Evolutionary conservation across 2,329 filamentous ascomycete genomes (phyloP).

Genomic region (Anisogramma anomala): DNA sequence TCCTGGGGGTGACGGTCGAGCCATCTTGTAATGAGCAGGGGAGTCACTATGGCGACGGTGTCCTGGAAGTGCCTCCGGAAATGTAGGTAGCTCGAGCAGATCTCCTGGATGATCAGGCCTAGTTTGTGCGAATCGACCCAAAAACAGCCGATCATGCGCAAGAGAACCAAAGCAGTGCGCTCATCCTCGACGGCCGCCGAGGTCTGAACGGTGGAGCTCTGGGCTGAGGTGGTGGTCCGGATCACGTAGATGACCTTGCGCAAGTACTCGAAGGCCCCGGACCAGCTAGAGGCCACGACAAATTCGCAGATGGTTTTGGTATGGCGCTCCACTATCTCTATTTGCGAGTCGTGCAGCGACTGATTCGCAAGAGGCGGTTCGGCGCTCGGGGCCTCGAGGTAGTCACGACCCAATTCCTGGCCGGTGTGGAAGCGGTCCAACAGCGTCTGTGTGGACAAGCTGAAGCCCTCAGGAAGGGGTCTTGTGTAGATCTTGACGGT

Average conservation of each 20-base stretch:
- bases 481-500: conserved; percentile 44
- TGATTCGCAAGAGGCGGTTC: conserved; percentile 27
- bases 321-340: conserved; percentile 39
- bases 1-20: conserved; percentile 53
- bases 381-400: conserved; percentile 19
- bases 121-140: conserved; percentile 55
- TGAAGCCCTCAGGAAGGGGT: conserved; percentile 46
- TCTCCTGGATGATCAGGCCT: conserved; percentile 50
- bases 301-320: conserved; percentile 50
- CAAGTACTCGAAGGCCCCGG: conserved; percentile 46
- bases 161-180: conserved; percentile 37
- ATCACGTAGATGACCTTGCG: conserved; percentile 40
- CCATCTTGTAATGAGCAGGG: conserved; percentile 53
- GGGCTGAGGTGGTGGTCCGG: conserved; percentile 31
- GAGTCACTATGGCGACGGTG: conserved; percentile 49
- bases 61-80: conserved; percentile 54
- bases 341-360: conserved; percentile 24
- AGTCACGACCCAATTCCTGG: conserved; percentile 24
- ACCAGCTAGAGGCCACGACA: conserved; percentile 53
- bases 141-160: conserved; percentile 50
- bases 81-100: conserved; percentile 56
- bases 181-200: conserved; percentile 37
- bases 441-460: conserved; percentile 44
- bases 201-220: conserved; percentile 28
- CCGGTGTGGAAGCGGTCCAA: conserved; percentile 38